These are phyloP conservation scores for Leptographium galeiforme DNA, from an alignment of 2,329 filamentous ascomycete species.

Conservation along the genomic window DNA sequence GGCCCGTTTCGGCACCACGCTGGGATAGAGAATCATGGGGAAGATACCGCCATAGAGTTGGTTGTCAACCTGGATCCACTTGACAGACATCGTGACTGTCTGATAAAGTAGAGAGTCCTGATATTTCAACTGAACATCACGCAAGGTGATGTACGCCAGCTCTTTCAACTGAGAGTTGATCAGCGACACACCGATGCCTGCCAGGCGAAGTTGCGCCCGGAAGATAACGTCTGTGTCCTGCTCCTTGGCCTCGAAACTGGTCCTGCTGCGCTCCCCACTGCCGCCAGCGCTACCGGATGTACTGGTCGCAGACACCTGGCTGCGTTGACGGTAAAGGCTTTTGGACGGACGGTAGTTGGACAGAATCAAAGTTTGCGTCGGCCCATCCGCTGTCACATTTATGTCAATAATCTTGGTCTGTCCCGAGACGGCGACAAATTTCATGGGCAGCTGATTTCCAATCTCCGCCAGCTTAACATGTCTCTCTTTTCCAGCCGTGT, in stretches of 20 bases:
- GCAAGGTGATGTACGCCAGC: constrained; percentile 82
- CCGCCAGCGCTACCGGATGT: constrained; percentile 26
- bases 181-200: constrained; percentile 82
- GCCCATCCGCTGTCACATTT: constrained; percentile 88
- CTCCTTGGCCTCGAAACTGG: constrained; percentile 85
- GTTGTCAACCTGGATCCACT: constrained; percentile 99
- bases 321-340: constrained; percentile 61
- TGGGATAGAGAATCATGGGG: constrained; percentile 92
- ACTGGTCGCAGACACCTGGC: constrained; percentile 33
- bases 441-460: constrained; percentile 90
- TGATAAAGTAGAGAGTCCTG: constrained; percentile 90
- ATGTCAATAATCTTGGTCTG: constrained; percentile 86
- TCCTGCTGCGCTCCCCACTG: constrained; percentile 22
- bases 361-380: constrained; percentile 84
- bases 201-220: constrained; percentile 74
- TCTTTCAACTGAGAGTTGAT: constrained; percentile 88
- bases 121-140: constrained; percentile 82
- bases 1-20: constrained; percentile 91
- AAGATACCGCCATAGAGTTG: constrained; percentile 97
- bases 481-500: constrained; percentile 64
- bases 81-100: constrained; percentile 77
- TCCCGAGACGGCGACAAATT: constrained; percentile 55
- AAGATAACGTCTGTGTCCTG: constrained; percentile 80
- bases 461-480: constrained; percentile 95
- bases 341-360: constrained; percentile 89